Base-by-base conservation (phyloP, 352 stramenopile genomes). In the Pythium periplocum region DNA sequence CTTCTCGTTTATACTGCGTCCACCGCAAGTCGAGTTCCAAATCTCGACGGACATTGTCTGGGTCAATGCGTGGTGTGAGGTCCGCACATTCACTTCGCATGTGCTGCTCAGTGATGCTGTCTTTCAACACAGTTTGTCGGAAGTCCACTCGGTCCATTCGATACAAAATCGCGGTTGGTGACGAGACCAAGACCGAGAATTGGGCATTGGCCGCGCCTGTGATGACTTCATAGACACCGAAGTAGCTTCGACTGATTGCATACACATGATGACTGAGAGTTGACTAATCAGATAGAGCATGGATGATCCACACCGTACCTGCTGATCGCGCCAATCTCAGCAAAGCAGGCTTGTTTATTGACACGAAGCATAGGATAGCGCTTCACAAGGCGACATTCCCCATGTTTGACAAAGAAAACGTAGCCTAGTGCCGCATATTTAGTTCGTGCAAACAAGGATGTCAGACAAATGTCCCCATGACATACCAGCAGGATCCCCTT, bases 131-230 rank as follows among this genome's bases (percentile, higher is more conserved):
- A 36, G 70, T 75, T 48, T 87, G 76, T 7, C 79, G 71, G 38
- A 90, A 87, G 41, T 87, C 79, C 2, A 76, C 64, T n/a, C 79
- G 76, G 44, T 90, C 79, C 6, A 90, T 54, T 7, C 77, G 73
- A 49, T 87, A 90, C 45, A 90, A 52, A 4, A 81, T 67, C 8
- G 71, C 73, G 12, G 61, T 76, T 1, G 79, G 77, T 0, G 79
- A 90, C 10, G 73, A 71, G n/a, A 86, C 66, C 17, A 90, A 62
- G 7, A 81, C 69, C 0, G 79, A 88, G 49, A 78, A 87, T 1
- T 64, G 61, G 6, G 74, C 72, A 45, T 78, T 71, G 2, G 33
- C 32, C 30, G 66, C 51, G 6, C 77, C 69, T 0, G 56, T 55
- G 17, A 83, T 48, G 30, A 79, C 53, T 51, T 90, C 79, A 52